Evolutionary conservation across 176 grass and related monocot genomes (phyloP).

Genomic region (Zoysia pacifica): DNA sequence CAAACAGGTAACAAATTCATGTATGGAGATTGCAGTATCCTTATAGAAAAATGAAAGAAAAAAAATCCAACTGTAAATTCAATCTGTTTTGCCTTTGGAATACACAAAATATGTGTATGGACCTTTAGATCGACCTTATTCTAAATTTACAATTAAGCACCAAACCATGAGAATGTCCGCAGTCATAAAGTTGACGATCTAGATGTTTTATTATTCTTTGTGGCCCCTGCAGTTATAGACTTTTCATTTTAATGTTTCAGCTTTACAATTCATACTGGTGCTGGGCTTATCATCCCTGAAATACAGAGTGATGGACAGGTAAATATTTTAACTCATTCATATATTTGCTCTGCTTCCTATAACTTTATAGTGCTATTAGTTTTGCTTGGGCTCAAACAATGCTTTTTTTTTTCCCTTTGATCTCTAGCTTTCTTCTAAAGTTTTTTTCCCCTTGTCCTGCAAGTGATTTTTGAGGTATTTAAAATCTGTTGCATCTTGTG

Average conservation of each 20-base stretch:
- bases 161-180: background rate
- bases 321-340: slow-evolving; percentile 34
- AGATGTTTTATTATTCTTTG: slow-evolving; percentile 24
- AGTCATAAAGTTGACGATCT: slow-evolving; percentile 15
- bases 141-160: slow-evolving; percentile 15
- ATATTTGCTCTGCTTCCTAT: background rate
- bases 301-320: slow-evolving; percentile 91
- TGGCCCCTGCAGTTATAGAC: slow-evolving; percentile 25
- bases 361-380: background rate
- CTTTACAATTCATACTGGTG: slow-evolving; percentile 92
- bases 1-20: slow-evolving; percentile 52
- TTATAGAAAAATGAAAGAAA: background rate
- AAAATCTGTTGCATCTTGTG: background rate
- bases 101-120: background rate
- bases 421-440: slow-evolving; percentile 4
- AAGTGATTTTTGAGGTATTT: background rate
- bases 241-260: slow-evolving; percentile 48
- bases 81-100: slow-evolving; percentile 6
- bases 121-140: slow-evolving; percentile 1
- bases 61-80: slow-evolving; percentile 12
- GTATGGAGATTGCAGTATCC: slow-evolving; percentile 5
- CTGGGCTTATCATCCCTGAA: slow-evolving; percentile 93
- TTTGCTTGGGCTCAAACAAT: background rate
- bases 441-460: background rate
- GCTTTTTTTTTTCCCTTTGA: slow-evolving; percentile 9